These are phyloP conservation scores for Apiospora rasikravindrae DNA, from an alignment of 2,329 filamentous ascomycete genomes.

Conservation along the genomic window DNA sequence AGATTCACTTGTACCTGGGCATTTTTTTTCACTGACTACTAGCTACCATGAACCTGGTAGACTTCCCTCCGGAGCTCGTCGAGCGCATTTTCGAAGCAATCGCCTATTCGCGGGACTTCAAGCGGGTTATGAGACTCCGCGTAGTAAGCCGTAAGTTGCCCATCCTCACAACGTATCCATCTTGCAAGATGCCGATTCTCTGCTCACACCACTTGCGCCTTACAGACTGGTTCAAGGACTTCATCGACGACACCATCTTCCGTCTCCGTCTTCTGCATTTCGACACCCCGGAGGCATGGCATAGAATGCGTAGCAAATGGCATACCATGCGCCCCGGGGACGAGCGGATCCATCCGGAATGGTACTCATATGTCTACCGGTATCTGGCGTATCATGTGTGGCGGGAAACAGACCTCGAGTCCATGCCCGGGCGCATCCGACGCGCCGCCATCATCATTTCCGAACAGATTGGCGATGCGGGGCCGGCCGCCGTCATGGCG, in stretches of 20 bases:
- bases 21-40: not conserved
- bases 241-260: slow-evolving; percentile 21
- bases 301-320: not conserved
- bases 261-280: slow-evolving; percentile 18
- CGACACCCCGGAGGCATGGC: not conserved
- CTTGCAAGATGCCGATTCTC: too few species aligned
- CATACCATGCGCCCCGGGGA: not conserved
- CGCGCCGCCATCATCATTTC: not conserved
- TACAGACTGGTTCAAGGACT: slow-evolving; percentile 22
- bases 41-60: not conserved
- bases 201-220: not conserved
- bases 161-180: not conserved
- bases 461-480: not conserved
- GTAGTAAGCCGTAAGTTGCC: not conserved
- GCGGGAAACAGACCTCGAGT: not conserved
- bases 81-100: not conserved
- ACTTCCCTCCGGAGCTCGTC: not conserved
- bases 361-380: not conserved
- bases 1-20: too few species aligned
- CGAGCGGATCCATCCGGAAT: not conserved
- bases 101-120: not conserved
- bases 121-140: not conserved
- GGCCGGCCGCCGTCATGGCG: not conserved
- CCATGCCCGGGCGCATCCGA: not conserved
- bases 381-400: not conserved